These are phyloP conservation scores for Dactylellina parvicollis DNA, from an alignment of 2,329 filamentous ascomycete species.

Conservation along the genomic window DNA sequence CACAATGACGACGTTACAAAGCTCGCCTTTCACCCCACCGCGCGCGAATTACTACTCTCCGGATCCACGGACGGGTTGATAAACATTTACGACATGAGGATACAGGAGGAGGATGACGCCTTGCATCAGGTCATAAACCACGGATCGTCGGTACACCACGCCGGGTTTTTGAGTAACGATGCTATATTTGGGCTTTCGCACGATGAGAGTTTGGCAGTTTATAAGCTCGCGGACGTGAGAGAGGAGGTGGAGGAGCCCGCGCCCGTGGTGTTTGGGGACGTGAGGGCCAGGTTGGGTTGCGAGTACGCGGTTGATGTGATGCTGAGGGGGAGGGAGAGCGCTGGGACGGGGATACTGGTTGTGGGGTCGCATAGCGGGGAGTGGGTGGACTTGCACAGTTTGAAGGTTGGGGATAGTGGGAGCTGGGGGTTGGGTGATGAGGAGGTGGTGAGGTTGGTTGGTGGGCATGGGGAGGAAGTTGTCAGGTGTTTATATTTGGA, in stretches of 20 bases:
- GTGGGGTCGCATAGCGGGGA: conserved; percentile 63
- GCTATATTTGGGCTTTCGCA: conserved; percentile 79
- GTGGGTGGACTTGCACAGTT: conserved; percentile 70
- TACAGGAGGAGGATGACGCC: conserved; percentile 74
- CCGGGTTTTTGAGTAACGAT: conserved; percentile 72
- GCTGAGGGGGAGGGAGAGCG: conserved; percentile 70
- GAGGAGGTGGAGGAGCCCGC: conserved; percentile 68
- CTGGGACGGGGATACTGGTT: conserved; percentile 58
- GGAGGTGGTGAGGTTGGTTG: conserved; percentile 69
- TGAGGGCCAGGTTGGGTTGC: conserved; percentile 72
- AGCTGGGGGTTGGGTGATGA: conserved; percentile 68
- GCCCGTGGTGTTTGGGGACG: conserved; percentile 72
- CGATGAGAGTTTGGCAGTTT: conserved; percentile 80
- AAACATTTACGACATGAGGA: conserved; percentile 74
- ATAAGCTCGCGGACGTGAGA: conserved; percentile 73
- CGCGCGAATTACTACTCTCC: conserved; percentile 73
- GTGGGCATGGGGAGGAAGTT: conserved; percentile 72
- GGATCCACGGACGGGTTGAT: conserved; percentile 83
- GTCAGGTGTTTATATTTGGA: conserved; percentile 65
- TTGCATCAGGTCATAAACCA: conserved; percentile 82
- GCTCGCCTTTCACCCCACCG: conserved; percentile 71
- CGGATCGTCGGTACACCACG: conserved; percentile 76
- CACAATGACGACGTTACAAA: conserved; percentile 74
- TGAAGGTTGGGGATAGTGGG: conserved; percentile 64
- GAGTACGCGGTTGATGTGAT: conserved; percentile 78